Conservation (phyloP, 2,329 filamentous ascomycete genomes). For the Fusarium luffae region DNA sequence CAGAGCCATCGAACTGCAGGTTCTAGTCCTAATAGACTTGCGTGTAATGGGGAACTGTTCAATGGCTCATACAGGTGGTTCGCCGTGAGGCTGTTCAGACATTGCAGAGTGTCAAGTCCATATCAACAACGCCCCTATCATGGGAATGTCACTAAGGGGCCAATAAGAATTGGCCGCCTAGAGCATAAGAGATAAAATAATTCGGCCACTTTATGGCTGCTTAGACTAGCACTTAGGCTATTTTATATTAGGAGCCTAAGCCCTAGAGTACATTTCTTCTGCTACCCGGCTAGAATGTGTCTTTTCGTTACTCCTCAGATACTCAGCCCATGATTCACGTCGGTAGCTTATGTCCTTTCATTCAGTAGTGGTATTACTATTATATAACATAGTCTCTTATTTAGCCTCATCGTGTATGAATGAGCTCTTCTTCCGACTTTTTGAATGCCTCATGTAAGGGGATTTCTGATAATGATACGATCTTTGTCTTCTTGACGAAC, state of each 20-base stretch:
- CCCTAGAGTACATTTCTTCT: no score
- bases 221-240: no score
- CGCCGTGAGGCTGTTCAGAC: accelerated
- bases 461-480: slow-evolving; percentile 62
- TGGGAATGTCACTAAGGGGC: neutral
- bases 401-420: neutral
- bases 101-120: neutral
- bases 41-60: no score
- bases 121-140: neutral
- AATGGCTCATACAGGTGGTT: neutral
- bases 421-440: slow-evolving; percentile 24
- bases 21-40: no score
- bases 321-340: neutral
- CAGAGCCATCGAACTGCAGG: no score
- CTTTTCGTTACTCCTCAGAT: no score
- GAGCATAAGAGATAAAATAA: no score
- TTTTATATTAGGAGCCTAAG: no score
- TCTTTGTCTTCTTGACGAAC: slow-evolving; percentile 69
- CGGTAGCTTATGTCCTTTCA: neutral
- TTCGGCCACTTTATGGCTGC: no score
- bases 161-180: no score
- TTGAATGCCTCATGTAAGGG: slow-evolving; percentile 62
- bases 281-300: neutral
- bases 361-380: neutral
- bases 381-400: neutral